Evolutionary conservation across 148 eudicot genomes (phyloP).

Genomic region (Vaccinium macrocarpon): DNA sequence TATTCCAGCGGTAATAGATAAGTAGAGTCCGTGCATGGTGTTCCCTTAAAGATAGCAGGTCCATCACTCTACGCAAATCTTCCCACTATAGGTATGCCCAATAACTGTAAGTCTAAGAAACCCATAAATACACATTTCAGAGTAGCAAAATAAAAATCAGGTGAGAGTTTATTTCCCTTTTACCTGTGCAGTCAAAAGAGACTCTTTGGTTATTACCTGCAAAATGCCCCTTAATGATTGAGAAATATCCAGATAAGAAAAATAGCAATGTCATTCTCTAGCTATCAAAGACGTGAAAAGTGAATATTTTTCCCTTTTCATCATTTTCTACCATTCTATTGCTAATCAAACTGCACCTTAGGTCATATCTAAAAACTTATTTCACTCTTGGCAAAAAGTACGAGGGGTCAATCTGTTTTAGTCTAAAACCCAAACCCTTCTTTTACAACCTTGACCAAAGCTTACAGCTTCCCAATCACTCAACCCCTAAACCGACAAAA

Average conservation of each 20-base stretch:
- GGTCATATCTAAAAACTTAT: not conserved
- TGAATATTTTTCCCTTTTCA: not conserved
- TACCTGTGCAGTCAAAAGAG: slow-evolving; percentile 68
- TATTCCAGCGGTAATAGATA: slow-evolving; percentile 68
- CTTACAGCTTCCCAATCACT: not conserved
- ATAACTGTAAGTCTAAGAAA: not conserved
- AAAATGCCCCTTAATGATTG: slow-evolving; percentile 2
- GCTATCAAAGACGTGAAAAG: not conserved
- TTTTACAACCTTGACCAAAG: not conserved
- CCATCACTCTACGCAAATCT: slow-evolving; percentile 67
- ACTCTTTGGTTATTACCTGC: slow-evolving; percentile 65
- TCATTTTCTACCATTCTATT: not conserved
- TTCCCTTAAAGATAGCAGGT: slow-evolving; percentile 51
- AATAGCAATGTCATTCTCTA: not conserved
- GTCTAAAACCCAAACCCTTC: not conserved
- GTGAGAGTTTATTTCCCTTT: not conserved
- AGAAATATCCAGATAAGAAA: not conserved
- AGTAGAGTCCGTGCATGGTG: slow-evolving; percentile 70
- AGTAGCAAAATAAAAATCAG: not conserved
- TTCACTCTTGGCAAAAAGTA: not conserved
- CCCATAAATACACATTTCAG: slow-evolving; percentile 1
- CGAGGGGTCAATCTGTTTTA: not conserved
- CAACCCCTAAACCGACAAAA: not conserved
- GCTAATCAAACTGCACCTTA: not conserved
- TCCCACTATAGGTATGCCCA: slow-evolving; percentile 38